Evolutionary conservation across 1,139 yeast species (phyloP), one percentile per base, ranked within the genome.

Genomic region (Suhomyces maxii): DNA sequence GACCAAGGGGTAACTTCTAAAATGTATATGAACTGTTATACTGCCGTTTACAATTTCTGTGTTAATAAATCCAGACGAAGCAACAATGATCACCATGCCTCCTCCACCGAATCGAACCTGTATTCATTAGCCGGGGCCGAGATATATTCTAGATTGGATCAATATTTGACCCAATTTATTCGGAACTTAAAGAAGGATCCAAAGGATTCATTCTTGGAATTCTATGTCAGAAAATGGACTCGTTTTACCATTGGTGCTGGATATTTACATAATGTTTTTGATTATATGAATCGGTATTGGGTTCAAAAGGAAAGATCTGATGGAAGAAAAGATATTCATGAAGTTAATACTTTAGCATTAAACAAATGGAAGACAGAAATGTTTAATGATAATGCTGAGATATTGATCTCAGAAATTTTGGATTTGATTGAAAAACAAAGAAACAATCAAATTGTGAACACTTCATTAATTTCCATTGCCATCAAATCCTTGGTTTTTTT

Each of bases 261-360:
- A 14, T 88, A 89, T 65, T 71, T 95, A 67, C 90, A 90, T 66
- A 95, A 95, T 65, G 95, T 95, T 28, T 89, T 93, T 63, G 96
- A 91, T 63, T 95, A 95, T 66, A 84, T 95, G 80, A 95, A 95
- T 66, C 80, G 98, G 53, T 93, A 93, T 68, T 95, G 99, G 99
- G 97, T 95, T 41, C 89, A 87, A 59, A 90, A 95, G 63, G 98
- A 93, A 66, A 80, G 98, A 59, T 88, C 91, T 37, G 98, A 93
- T 63, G 98, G 98, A n/a, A 82, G 89, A 59, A 79, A 91, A 54
- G 90, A 89, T 58, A 83, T 93, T 41, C 89, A 84, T 64, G 99
- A 95, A 65, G 95, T 95, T 34, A 85, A 89, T 60, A 90, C 97
- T 1, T 73, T 93, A 55, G 86, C 96, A 45, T 72, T 93, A 50